Conservation (phyloP, 192 early-diverging fungal species). For the Dissophora ornata region DNA sequence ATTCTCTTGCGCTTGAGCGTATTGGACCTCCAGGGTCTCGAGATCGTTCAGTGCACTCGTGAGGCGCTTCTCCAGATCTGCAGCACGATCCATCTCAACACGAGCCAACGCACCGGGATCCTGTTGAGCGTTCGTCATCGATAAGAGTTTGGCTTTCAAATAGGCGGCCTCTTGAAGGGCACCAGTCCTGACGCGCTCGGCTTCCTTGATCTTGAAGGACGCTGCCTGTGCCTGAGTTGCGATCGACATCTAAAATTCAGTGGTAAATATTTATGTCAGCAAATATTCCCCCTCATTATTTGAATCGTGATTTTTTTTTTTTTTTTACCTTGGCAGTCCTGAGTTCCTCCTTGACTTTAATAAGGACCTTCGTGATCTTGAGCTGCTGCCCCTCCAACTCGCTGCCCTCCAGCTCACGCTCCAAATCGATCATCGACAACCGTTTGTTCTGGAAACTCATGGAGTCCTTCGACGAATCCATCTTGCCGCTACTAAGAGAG, state of each 20-base stretch:
- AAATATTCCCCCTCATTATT: too few species aligned
- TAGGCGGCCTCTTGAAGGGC: slow-evolving; percentile 68
- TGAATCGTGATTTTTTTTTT: not conserved
- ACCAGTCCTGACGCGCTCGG: slow-evolving; percentile 62
- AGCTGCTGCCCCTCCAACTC: slow-evolving; percentile 55
- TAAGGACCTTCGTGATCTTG: slow-evolving; percentile 57
- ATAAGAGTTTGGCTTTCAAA: slow-evolving; percentile 61
- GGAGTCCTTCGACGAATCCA: not conserved
- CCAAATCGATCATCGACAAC: slow-evolving; percentile 27
- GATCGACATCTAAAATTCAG: slow-evolving; percentile 40
- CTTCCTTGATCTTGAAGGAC: slow-evolving; percentile 59
- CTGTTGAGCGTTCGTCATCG: slow-evolving; percentile 55
- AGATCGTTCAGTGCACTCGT: slow-evolving; percentile 56
- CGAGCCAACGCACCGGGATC: slow-evolving; percentile 47
- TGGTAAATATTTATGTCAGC: not conserved
- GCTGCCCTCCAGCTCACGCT: slow-evolving; percentile 29
- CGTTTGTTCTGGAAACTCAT: slow-evolving; percentile 5
- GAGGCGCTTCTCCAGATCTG: slow-evolving; percentile 60
- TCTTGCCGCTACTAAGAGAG: not conserved
- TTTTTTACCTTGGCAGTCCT: slow-evolving; percentile 52
- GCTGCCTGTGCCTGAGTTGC: slow-evolving; percentile 59
- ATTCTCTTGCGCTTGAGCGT: slow-evolving; percentile 49
- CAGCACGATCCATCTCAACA: slow-evolving; percentile 59
- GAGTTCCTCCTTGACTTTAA: slow-evolving; percentile 61
- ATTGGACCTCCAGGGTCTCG: slow-evolving; percentile 43